Evolutionary conservation across 805 yeast genomes (phyloP), one percentile per base, ranked within the genome.

Genomic region (Yamadazyma scolyti): DNA sequence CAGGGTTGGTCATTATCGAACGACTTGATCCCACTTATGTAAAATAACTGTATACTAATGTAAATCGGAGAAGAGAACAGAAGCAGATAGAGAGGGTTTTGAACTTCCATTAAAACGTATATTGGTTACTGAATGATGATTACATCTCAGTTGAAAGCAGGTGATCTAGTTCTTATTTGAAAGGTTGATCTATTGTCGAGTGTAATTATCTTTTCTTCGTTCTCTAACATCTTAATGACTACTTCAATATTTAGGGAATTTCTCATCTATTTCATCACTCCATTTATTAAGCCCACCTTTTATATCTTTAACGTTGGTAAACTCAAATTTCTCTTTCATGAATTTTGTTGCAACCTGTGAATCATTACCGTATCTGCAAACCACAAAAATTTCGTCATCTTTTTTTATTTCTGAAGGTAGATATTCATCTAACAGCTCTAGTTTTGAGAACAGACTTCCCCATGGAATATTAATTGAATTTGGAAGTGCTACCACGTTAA

Each of bases 291-390:
- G 59, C 0, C 98, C 98, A 2, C 97, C 97, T 8, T 52, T 62
- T 4, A 90, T 65, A 51, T 90, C 96, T 30, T 58, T 70, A 0
- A 76, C 85, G 12, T 71, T 54, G 0, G 47, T 35, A 11, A 75
- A 56, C 0, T 76, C 75, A 26, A 73, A 62, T 1, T 67, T 64
- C 15, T 73, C 74, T 29, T 70, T 63, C 27, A 89, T 54, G 25
- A 66, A 57, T 34, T 67, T 56, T 1, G 83, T 79, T 0, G 96
- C 94, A 11, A 77, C 54, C 47, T 84, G 88, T 0, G 97, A 89
- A 52, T 93, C 97, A 53, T 86, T 88, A 7, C 98, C 98, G 49
- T 69, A 79, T 19, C 97, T 68, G 56, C 98, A 93, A 12, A 90
- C 65, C 0, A 87, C 82, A 33, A 68, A 71, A 0, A 83, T 52